phyloP scores from a whole-genome alignment of 2,329 filamentous ascomycete genomes.

The Botrytis aclada region DNA sequence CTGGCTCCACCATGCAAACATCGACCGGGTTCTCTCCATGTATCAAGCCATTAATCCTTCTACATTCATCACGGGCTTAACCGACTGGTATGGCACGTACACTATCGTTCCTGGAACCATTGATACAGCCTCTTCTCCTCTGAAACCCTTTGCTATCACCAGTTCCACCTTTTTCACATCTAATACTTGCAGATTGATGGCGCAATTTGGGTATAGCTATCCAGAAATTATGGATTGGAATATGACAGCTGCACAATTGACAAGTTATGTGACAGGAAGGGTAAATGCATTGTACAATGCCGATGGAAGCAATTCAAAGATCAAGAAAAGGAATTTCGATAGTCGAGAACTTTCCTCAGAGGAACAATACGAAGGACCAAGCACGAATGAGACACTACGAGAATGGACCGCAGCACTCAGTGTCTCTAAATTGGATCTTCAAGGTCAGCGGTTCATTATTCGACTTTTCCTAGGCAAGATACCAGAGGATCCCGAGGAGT shows the following conservation, averaged over 20 bases:
- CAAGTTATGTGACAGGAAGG: constrained; percentile 59
- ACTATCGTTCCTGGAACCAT: constrained; percentile 28
- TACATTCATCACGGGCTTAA: constrained; percentile 35
- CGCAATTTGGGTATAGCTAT: constrained; percentile 33
- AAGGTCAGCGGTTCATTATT: constrained; percentile 29
- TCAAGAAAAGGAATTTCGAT: not conserved
- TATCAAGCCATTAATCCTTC: constrained; percentile 46
- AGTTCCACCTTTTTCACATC: constrained; percentile 35
- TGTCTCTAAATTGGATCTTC: constrained; percentile 33
- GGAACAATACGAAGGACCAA: not conserved
- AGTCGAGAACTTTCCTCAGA: not conserved
- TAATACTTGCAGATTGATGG: constrained; percentile 20
- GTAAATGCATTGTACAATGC: constrained; percentile 52
- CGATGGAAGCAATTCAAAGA: constrained; percentile 13
- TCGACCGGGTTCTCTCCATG: constrained; percentile 57
- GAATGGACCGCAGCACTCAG: constrained; percentile 32
- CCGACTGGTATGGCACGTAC: constrained; percentile 38
- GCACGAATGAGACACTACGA: not conserved
- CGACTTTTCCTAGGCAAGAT: constrained; percentile 30
- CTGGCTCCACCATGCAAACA: constrained; percentile 53
- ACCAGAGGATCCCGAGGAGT: constrained; percentile 27
- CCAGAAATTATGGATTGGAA: constrained; percentile 45
- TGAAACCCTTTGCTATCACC: constrained; percentile 29
- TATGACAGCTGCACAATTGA: constrained; percentile 50
- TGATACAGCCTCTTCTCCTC: constrained; percentile 31